phyloP scores from a whole-genome alignment of 495 filamentous ascomycete species.

The Lasiosphaeria miniovina region DNA sequence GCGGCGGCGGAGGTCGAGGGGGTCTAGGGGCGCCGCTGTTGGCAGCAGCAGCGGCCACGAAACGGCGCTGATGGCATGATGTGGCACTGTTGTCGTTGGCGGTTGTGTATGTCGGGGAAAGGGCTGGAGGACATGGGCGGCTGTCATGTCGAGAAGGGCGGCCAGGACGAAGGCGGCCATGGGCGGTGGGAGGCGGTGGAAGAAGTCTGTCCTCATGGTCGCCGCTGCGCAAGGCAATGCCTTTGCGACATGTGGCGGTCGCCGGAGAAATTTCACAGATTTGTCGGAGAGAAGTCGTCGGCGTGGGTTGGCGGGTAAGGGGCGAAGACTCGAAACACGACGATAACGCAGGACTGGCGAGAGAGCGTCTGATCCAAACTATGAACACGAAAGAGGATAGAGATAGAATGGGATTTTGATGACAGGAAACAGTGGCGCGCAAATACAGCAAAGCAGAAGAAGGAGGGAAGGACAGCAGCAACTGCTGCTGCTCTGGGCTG shows the following conservation, averaged over 20 bases:
- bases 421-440: background rate
- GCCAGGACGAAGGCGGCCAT: constrained; percentile 42
- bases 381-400: background rate
- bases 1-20: constrained; percentile 36
- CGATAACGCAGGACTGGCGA: background rate
- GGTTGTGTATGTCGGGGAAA: constrained; percentile 18
- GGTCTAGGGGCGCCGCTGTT: constrained; percentile 35
- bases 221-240: constrained; percentile 6
- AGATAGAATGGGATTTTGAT: constrained; percentile 1
- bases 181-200: constrained; percentile 40
- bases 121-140: constrained; percentile 35
- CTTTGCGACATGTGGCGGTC: constrained; percentile 16
- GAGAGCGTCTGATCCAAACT: background rate
- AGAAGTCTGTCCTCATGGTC: constrained; percentile 34
- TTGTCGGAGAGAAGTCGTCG: background rate
- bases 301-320: background rate
- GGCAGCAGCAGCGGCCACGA: constrained; percentile 38
- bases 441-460: too few relatives aligned
- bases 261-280: background rate
- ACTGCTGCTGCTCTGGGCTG: too few relatives aligned
- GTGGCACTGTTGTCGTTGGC: constrained; percentile 39
- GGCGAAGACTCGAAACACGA: background rate
- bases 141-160: constrained; percentile 30
- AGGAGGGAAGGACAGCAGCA: background rate
- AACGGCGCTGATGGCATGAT: constrained; percentile 41